Percentiles rank a stretch among this genome's conserved stretches.
Conservation (phyloP, 805 yeast species). For the Saccharomyces mikatae region DNA sequence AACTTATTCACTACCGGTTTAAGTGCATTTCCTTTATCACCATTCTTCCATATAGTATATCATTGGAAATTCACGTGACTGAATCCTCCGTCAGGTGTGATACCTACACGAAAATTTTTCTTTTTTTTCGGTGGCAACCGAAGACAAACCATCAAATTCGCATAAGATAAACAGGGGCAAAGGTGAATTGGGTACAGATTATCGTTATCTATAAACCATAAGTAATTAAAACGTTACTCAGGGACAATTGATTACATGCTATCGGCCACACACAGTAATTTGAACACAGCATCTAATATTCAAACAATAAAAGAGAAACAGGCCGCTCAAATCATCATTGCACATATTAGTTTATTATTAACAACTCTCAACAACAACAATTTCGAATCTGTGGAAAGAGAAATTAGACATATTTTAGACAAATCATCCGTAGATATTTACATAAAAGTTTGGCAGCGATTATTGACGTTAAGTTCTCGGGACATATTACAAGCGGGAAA, state of each 20-base stretch:
- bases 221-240: not conserved
- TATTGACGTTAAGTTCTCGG: conserved; percentile 17
- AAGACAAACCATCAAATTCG: not conserved
- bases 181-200: not conserved
- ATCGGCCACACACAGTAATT: conserved; percentile 6
- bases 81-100: not conserved
- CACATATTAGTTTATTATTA: conserved; percentile 25
- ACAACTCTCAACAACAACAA: conserved; percentile 16
- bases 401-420: conserved; percentile 18
- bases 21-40: not conserved
- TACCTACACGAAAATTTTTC: not conserved
- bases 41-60: not conserved
- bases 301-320: conserved; percentile 15
- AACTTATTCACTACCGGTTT: not conserved
- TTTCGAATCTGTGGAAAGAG: conserved; percentile 11
- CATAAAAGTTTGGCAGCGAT: conserved; percentile 23
- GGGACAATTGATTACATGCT: conserved; percentile 16
- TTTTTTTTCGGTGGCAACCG: not conserved
- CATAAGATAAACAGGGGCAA: not conserved
- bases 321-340: conserved; percentile 20
- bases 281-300: not conserved
- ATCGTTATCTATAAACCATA: not conserved
- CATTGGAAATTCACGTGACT: not conserved
- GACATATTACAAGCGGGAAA: conserved; percentile 13
- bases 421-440: conserved; percentile 17